Percentiles rank a stretch among this genome's conserved stretches.
Evolutionary conservation across 805 yeast genomes (phyloP).

Genomic region (Hanseniaspora occidentalis): DNA sequence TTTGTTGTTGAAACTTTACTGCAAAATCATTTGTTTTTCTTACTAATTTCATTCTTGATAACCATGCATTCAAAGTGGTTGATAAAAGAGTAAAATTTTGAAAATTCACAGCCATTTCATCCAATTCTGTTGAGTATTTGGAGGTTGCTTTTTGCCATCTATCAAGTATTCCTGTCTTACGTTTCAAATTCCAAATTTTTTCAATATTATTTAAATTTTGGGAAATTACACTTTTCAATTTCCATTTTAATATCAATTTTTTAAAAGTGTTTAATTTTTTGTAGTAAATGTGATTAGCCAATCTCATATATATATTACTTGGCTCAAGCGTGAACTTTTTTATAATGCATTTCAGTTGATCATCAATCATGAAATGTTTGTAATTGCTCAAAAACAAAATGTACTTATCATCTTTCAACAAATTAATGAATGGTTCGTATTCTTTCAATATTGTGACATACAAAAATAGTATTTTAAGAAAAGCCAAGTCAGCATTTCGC

Average conservation of each 20-base stretch:
- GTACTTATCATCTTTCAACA: background rate
- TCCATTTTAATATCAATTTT: too few species aligned
- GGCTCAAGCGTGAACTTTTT: slow-evolving; percentile 18
- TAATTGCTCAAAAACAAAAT: slow-evolving; percentile 9
- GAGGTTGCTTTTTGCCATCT: slow-evolving; percentile 1
- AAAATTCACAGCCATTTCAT: slow-evolving; percentile 11
- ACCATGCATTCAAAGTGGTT: background rate
- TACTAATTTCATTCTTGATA: background rate
- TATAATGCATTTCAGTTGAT: slow-evolving; percentile 12
- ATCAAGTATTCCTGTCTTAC: too few species aligned
- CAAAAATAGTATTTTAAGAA: background rate
- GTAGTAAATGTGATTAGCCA: slow-evolving; percentile 13
- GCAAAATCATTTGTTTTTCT: background rate
- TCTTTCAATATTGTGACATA: background rate
- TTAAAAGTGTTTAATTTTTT: slow-evolving; percentile 3
- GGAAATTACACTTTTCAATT: too few species aligned
- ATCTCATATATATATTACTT: slow-evolving; percentile 13
- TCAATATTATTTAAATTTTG: slow-evolving; percentile 3
- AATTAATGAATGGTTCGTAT: background rate
- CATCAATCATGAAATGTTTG: slow-evolving; percentile 9
- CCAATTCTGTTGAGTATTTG: slow-evolving; percentile 7
- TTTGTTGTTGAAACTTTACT: background rate
- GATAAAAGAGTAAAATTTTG: slow-evolving; percentile 7
- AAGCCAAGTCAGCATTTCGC: too few species aligned
- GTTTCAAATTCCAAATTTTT: slow-evolving; percentile 7